Evolutionary conservation across 2,329 filamentous ascomycete species (phyloP).

Genomic region (Nannizzia gypsea): DNA sequence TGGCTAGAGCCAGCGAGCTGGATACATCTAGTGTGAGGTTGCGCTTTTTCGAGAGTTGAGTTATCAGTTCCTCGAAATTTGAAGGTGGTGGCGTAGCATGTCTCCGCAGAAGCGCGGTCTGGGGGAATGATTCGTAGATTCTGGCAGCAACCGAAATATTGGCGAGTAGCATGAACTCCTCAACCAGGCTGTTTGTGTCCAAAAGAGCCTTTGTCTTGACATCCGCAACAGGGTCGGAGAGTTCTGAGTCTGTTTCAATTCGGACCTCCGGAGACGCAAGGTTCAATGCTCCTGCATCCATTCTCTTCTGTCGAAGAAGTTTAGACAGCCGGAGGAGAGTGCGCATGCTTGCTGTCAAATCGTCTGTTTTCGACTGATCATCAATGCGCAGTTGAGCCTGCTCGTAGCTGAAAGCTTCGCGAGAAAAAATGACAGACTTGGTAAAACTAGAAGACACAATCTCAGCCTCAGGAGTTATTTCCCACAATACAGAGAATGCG

Average conservation of each 20-base stretch:
- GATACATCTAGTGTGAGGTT: conserved; percentile 69
- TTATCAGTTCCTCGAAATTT: conserved; percentile 88
- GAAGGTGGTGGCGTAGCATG: conserved; percentile 87
- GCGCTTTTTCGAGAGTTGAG: conserved; percentile 81
- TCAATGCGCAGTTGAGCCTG: conserved; percentile 90
- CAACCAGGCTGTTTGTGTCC: conserved; percentile 92
- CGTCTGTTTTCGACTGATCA: conserved; percentile 73
- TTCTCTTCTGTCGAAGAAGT: conserved; percentile 85
- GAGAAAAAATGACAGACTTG: conserved; percentile 93
- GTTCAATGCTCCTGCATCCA: conserved; percentile 89
- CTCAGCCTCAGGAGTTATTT: conserved; percentile 72
- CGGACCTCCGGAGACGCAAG: conserved; percentile 96
- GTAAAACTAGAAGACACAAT: conserved; percentile 80
- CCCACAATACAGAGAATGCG: conserved; percentile 79
- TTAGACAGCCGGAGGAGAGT: conserved; percentile 78
- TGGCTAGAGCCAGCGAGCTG: conserved; percentile 83
- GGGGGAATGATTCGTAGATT: conserved; percentile 83
- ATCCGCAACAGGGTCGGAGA: conserved; percentile 78
- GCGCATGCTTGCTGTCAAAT: conserved; percentile 81
- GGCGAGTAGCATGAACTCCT: conserved; percentile 98
- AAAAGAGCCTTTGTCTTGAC: conserved; percentile 91
- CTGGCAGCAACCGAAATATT: conserved; percentile 88
- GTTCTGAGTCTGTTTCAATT: conserved; percentile 89
- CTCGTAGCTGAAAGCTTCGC: conserved; percentile 96
- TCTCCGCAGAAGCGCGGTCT: conserved; percentile 85